Evolutionary conservation across 495 filamentous ascomycete genomes (phyloP), one percentile per base, ranked within the genome.

Genomic region (Poronia punctata): DNA sequence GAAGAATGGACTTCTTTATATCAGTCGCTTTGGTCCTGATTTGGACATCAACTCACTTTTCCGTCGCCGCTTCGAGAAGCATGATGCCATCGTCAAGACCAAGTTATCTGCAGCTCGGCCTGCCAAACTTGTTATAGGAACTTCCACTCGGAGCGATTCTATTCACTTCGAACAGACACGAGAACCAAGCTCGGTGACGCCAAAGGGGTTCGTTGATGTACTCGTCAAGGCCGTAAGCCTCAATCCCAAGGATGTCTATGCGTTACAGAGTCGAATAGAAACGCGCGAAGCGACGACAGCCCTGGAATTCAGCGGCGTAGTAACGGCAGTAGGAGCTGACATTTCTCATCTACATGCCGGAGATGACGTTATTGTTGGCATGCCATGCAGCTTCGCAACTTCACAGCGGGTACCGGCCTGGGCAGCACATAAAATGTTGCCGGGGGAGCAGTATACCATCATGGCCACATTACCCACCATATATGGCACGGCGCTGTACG

Each of bases 401-500:
- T 19, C 15, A 4, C 48, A 56, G 15, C 49, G 47, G 10, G 48
- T 61, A 1, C 56, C 52, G 3, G 48, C 53, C 5, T 49, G 54
- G 48, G 29, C 55, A 14, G 55, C 46, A 5, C 34, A 48, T 14
- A 57, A 56, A 32, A 34, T 69, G 33, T 49, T 49, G 0, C 44
- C 50, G 5, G 27, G 29, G 7, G 48, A 46, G 11, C 43, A 50
- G 3, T 48, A 45, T 8, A 32, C 35, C 4, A 27, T 35, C 1
- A 14, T 40, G 14, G n/a, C 64, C 4, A 60, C 70, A 7, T 43
- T 75, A 1, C 69, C 68, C 0, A 43, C 69, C 0, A 65, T 64
- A 3, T 78, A 62, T 41, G 49, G 47, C 12, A 78, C 76, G 0
- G 76, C 75, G 0, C 66, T 70, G 22, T 68, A 79, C 43, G 60